phyloP scores from a whole-genome alignment of 2,329 filamentous ascomycete genomes.

The Hymenoscyphus linearis region DNA sequence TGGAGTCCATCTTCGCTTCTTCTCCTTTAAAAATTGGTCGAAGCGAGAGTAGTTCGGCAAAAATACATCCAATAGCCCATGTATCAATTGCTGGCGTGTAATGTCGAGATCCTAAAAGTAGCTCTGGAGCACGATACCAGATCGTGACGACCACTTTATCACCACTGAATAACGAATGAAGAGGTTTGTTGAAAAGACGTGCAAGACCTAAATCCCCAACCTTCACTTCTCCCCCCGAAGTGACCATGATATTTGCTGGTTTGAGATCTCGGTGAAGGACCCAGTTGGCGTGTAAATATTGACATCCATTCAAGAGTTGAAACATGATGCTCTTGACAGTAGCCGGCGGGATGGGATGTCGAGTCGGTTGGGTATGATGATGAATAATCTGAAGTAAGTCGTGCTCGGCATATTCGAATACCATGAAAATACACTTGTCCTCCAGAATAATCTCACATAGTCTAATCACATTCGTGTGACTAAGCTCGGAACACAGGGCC shows the following conservation, averaged over 20 bases:
- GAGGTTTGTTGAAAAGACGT: slow-evolving; percentile 86
- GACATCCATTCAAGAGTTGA: slow-evolving; percentile 88
- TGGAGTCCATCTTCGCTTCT: slow-evolving; percentile 97
- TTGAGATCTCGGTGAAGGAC: slow-evolving; percentile 95
- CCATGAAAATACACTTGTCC: slow-evolving; percentile 99
- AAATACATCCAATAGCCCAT: slow-evolving; percentile 97
- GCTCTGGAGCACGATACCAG: slow-evolving; percentile 94
- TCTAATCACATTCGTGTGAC: slow-evolving; percentile 82
- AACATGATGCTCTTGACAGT: slow-evolving; percentile 94
- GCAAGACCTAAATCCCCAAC: slow-evolving; percentile 93
- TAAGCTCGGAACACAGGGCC: slow-evolving; percentile 89
- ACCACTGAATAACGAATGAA: slow-evolving; percentile 85
- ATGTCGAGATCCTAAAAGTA: slow-evolving; percentile 87
- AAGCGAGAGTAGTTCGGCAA: slow-evolving; percentile 84
- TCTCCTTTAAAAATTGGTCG: slow-evolving; percentile 97
- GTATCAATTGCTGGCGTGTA: slow-evolving; percentile 97
- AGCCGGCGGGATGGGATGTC: slow-evolving; percentile 79
- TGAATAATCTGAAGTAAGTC: slow-evolving; percentile 97
- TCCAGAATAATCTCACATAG: slow-evolving; percentile 94
- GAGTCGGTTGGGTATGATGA: slow-evolving; percentile 82
- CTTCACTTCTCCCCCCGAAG: slow-evolving; percentile 80
- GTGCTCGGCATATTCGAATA: slow-evolving; percentile 98
- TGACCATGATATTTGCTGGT: slow-evolving; percentile 98
- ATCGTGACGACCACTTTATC: slow-evolving; percentile 99
- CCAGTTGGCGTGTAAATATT: slow-evolving; percentile 96